phyloP scores from a whole-genome alignment of 108 stramenopile species.

The Discostella pseudostelligera region DNA sequence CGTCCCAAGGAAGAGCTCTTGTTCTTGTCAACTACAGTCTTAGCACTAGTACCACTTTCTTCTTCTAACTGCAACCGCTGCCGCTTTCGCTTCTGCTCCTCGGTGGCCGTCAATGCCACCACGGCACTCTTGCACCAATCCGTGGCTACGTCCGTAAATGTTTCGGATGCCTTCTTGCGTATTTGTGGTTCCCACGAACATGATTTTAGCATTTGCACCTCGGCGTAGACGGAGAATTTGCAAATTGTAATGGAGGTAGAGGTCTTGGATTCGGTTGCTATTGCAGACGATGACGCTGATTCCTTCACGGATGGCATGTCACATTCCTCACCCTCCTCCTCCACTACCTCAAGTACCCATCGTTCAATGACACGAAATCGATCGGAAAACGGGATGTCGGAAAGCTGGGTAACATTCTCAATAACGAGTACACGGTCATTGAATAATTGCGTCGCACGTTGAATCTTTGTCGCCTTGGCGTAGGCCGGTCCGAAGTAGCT shows the following conservation, averaged over 20 bases:
- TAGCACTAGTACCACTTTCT: background rate
- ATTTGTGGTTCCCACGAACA: conserved; percentile 74
- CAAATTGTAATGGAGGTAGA: conserved; percentile 17
- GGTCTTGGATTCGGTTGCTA: background rate
- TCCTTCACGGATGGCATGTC: conserved; percentile 1
- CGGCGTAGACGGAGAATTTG: conserved; percentile 40
- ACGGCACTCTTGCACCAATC: conserved; percentile 71
- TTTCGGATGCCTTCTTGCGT: conserved; percentile 53
- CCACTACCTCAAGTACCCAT: conserved; percentile 63
- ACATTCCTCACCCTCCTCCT: conserved; percentile 3
- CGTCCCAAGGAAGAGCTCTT: background rate
- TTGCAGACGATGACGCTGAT: background rate
- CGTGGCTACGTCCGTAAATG: conserved; percentile 57
- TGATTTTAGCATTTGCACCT: conserved; percentile 57
- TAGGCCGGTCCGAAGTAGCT: conserved; percentile 80
- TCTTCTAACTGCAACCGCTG: conserved; percentile 1
- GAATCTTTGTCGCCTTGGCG: conserved; percentile 69
- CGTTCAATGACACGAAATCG: conserved; percentile 73
- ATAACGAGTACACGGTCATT: conserved; percentile 58
- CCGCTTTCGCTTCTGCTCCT: conserved; percentile 53
- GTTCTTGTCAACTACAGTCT: background rate
- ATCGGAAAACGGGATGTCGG: conserved; percentile 77
- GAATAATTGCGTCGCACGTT: conserved; percentile 57
- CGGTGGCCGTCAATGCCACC: conserved; percentile 59
- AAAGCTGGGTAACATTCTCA: conserved; percentile 61